These are phyloP conservation scores for Xylaria digitata DNA, from an alignment of 2,329 filamentous ascomycete species.

Conservation along the genomic window DNA sequence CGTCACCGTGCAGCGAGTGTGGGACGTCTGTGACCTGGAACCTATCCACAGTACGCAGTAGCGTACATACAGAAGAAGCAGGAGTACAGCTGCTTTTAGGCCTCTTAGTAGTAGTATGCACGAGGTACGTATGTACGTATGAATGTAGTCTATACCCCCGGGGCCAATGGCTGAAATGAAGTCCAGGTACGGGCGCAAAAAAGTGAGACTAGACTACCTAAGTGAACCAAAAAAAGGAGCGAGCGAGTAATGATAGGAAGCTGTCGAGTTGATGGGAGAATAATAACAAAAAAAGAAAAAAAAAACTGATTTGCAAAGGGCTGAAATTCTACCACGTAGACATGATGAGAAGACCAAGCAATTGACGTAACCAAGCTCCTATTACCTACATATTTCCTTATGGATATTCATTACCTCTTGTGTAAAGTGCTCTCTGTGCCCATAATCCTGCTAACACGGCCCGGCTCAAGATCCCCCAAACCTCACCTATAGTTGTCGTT, in stretches of 20 bases:
- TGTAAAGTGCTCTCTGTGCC: slow-evolving; percentile 5
- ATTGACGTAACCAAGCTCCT: slow-evolving; percentile 12
- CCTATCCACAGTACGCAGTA: slow-evolving; percentile 22
- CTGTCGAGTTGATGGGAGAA: slow-evolving; percentile 16
- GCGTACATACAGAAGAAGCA: slow-evolving; percentile 12
- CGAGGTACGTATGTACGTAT: slow-evolving; percentile 20
- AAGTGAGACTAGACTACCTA: background rate
- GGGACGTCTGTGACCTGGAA: slow-evolving; percentile 34
- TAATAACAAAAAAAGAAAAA: slow-evolving; percentile 3
- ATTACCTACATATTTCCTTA: slow-evolving; percentile 22
- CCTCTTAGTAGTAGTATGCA: slow-evolving; percentile 15
- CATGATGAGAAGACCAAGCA: background rate
- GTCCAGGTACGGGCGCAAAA: slow-evolving; percentile 21
- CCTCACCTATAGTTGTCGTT: slow-evolving; percentile 2
- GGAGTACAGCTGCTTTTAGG: slow-evolving; percentile 5
- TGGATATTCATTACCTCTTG: slow-evolving; percentile 13
- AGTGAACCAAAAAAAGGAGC: slow-evolving; percentile 27
- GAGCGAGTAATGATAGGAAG: slow-evolving; percentile 19
- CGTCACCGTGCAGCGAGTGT: slow-evolving; percentile 37
- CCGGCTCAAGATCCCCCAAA: slow-evolving; percentile 6
- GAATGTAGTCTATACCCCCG: slow-evolving; percentile 18
- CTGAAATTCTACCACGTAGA: background rate
- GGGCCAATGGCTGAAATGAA: slow-evolving; percentile 20
- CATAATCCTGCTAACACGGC: slow-evolving; percentile 29
- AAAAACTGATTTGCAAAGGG: slow-evolving; percentile 6